Evolutionary conservation across 2,329 filamentous ascomycete species (phyloP).

Genomic region (Scytalidium lignicola): DNA sequence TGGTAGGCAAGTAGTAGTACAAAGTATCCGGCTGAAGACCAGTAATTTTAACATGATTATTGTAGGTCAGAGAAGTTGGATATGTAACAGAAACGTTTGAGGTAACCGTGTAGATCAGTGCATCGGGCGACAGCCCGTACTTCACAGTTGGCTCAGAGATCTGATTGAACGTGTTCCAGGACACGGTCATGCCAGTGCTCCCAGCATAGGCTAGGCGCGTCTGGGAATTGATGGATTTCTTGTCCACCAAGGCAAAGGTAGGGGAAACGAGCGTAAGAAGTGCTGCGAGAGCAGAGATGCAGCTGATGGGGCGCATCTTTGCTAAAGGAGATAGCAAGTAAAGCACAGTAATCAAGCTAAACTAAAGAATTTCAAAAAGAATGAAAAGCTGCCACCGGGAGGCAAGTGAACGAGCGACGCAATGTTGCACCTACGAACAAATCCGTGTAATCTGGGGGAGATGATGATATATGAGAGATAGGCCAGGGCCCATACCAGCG

Average conservation of each 20-base stretch:
- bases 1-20: slow-evolving; percentile 20
- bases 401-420: neutral
- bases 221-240: slow-evolving; percentile 6
- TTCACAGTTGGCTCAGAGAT: slow-evolving; percentile 23
- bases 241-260: neutral
- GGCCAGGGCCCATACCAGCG: too few relatives aligned
- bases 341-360: neutral
- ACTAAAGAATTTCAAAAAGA: neutral
- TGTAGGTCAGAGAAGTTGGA: slow-evolving; percentile 28
- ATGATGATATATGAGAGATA: too few relatives aligned
- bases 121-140: slow-evolving; percentile 21
- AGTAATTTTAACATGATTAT: slow-evolving; percentile 17
- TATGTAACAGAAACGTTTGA: slow-evolving; percentile 27
- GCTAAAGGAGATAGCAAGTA: neutral
- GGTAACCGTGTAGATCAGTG: slow-evolving; percentile 17
- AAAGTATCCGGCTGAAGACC: slow-evolving; percentile 17
- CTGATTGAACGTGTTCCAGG: slow-evolving; percentile 31
- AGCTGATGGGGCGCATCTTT: neutral
- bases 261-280: neutral
- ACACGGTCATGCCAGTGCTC: slow-evolving; percentile 23
- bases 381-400: neutral
- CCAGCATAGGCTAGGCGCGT: slow-evolving; percentile 7
- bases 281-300: neutral
- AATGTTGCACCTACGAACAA: neutral
- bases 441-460: too few relatives aligned